phyloP scores from a whole-genome alignment of 768 basidiomycete genomes.

The Amylocystis lapponica region DNA sequence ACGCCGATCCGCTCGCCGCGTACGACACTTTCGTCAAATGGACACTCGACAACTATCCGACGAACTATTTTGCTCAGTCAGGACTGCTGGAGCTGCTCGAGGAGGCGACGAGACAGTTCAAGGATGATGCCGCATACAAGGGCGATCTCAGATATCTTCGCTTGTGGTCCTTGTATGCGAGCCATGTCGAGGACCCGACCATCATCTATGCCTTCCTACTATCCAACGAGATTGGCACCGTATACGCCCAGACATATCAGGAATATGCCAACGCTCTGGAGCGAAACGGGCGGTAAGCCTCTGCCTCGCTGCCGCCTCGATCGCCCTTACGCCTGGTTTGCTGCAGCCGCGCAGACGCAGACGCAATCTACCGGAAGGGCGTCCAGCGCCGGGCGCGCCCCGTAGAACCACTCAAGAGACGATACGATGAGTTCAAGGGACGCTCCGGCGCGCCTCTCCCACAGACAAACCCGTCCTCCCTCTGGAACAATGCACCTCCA shows the following conservation, averaged over 20 bases:
- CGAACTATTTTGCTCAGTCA: slow-evolving; percentile 59
- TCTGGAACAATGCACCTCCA: slow-evolving; percentile 18
- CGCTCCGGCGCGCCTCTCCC: slow-evolving; percentile 30
- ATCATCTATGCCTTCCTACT: slow-evolving; percentile 55
- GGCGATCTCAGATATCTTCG: slow-evolving; percentile 88
- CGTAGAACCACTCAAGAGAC: slow-evolving; percentile 73
- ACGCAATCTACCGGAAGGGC: slow-evolving; percentile 74
- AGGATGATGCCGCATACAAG: slow-evolving; percentile 77
- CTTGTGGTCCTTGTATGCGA: slow-evolving; percentile 86
- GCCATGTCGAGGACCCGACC: slow-evolving; percentile 64
- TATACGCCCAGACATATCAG: slow-evolving; percentile 83
- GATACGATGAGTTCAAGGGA: slow-evolving; percentile 74
- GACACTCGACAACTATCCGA: slow-evolving; percentile 74
- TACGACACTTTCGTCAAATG: slow-evolving; percentile 88
- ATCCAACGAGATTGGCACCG: slow-evolving; percentile 46
- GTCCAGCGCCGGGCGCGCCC: slow-evolving; percentile 80
- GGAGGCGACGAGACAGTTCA: slow-evolving; percentile 76
- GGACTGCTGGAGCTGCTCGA: slow-evolving; percentile 80
- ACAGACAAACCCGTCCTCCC: slow-evolving; percentile 1
- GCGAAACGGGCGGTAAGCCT: slow-evolving; percentile 62
- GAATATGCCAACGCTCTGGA: slow-evolving; percentile 85
- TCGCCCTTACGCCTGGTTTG: not conserved
- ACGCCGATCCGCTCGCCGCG: slow-evolving; percentile 81
- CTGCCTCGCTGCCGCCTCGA: slow-evolving; percentile 2
- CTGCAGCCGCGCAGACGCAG: slow-evolving; percentile 68